Evolutionary conservation across 805 yeast species (phyloP).

Genomic region (Priceomyces fermenticarens): DNA sequence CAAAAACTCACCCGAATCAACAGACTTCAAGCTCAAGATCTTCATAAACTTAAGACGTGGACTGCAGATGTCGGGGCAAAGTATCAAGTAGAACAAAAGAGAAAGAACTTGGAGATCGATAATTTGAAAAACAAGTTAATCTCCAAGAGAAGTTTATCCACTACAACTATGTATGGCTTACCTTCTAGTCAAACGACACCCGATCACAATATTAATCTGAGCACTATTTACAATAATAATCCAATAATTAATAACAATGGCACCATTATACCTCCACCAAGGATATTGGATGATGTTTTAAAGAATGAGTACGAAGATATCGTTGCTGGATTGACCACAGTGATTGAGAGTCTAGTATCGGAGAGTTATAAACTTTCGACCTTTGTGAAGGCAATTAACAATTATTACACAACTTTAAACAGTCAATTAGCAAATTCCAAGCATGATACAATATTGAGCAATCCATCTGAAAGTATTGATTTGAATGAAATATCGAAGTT

Average conservation of each 20-base stretch:
- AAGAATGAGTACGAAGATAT: conserved; percentile 29
- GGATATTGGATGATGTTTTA: conserved; percentile 11
- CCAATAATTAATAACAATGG: conserved; percentile 26
- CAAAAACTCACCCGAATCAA: conserved; percentile 17
- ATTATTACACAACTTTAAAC: conserved; percentile 26
- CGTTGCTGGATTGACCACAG: conserved; percentile 29
- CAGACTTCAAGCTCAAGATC: conserved; percentile 26
- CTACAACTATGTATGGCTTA: conserved; percentile 25
- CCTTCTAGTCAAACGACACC: conserved; percentile 10
- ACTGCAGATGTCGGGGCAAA: conserved; percentile 27
- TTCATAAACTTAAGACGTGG: conserved; percentile 25
- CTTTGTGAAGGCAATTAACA: conserved; percentile 25
- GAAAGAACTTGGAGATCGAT: conserved; percentile 29
- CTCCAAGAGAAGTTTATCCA: conserved; percentile 30
- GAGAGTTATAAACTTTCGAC: conserved; percentile 36
- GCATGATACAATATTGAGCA: conserved; percentile 14
- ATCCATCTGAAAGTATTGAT: conserved; percentile 33
- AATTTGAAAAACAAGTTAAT: conserved; percentile 31
- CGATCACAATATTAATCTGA: conserved; percentile 15
- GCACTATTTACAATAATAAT: conserved; percentile 27
- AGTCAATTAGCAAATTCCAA: conserved; percentile 19
- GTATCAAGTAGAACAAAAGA: conserved; percentile 34
- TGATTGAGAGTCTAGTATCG: conserved; percentile 31
- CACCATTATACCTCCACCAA: background rate
- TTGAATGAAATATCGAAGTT: conserved; percentile 13